A percentile compares a stretch with the other conserved stretches of the same genome.
These are phyloP conservation scores for Emmonsia crescens DNA, from an alignment of 2,329 filamentous ascomycete species.

Conservation along the genomic window DNA sequence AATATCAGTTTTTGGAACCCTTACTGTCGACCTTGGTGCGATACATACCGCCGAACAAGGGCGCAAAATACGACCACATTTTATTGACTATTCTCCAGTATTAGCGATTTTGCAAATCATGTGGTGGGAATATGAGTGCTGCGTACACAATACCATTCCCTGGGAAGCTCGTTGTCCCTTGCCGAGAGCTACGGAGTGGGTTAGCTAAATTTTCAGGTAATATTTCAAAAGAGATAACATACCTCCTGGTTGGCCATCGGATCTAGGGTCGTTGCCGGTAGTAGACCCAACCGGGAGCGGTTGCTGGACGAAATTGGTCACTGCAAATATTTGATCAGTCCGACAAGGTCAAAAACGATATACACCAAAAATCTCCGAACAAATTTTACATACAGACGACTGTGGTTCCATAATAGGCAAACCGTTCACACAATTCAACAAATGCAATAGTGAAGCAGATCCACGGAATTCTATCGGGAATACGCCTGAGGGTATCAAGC, in stretches of 20 bases:
- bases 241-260: conserved; percentile 27
- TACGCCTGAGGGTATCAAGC: conserved; percentile 23
- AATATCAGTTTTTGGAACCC: neutral
- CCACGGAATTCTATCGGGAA: conserved; percentile 44
- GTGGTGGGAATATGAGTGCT: neutral
- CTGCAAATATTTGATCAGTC: conserved; percentile 16
- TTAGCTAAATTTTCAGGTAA: conserved; percentile 19
- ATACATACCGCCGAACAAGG: conserved; percentile 39
- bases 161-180: conserved; percentile 48
- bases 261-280: conserved; percentile 38
- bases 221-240: conserved; percentile 7
- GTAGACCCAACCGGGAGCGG: conserved; percentile 43
- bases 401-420: conserved; percentile 63
- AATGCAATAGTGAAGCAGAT: conserved; percentile 59
- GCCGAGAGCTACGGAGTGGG: conserved; percentile 45
- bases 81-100: conserved; percentile 36
- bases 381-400: conserved; percentile 45
- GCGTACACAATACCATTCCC: conserved; percentile 36
- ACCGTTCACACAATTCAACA: conserved; percentile 63
- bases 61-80: conserved; percentile 52
- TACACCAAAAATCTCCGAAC: neutral
- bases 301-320: conserved; percentile 52
- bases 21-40: neutral
- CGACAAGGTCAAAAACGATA: neutral
- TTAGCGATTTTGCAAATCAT: neutral